phyloP scores from a whole-genome alignment of 345 rosid genomes.

The Litchi chinensis region DNA sequence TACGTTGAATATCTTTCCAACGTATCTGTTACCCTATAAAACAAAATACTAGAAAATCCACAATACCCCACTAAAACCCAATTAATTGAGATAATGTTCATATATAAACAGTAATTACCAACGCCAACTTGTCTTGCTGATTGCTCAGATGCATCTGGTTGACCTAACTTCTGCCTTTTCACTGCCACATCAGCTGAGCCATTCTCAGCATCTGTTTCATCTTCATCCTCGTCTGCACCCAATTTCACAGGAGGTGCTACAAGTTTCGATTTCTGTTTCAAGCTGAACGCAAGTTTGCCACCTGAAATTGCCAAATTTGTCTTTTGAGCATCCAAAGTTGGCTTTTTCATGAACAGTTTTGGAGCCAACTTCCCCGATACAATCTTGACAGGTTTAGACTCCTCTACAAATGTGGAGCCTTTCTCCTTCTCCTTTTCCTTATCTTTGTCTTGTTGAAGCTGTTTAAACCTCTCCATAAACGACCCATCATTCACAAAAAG shows the following conservation, averaged over 20 bases:
- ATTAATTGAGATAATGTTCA: conserved; percentile 23
- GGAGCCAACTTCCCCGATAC: conserved; percentile 50
- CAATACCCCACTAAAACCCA: conserved; percentile 26
- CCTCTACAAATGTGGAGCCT: conserved; percentile 38
- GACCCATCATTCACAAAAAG: conserved; percentile 97
- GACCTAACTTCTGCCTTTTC: conserved; percentile 77
- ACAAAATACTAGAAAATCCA: conserved; percentile 14
- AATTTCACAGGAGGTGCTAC: conserved; percentile 81
- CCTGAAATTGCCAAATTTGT: conserved; percentile 41
- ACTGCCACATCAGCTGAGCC: conserved; percentile 45
- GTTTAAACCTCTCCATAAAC: conserved; percentile 98
- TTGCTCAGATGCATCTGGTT: conserved; percentile 46
- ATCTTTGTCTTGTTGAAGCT: conserved; percentile 80
- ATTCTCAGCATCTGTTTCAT: conserved; percentile 53
- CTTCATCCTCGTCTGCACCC: conserved; percentile 87
- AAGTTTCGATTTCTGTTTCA: conserved; percentile 94
- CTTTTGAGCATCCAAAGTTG: conserved; percentile 43
- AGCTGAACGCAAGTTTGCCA: conserved; percentile 95
- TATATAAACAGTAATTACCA: conserved; percentile 80
- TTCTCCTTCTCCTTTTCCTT: conserved; percentile 45
- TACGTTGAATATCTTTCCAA: neutral
- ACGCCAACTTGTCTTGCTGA: conserved; percentile 52
- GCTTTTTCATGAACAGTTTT: conserved; percentile 46
- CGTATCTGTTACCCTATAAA: neutral
- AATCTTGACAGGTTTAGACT: conserved; percentile 65